phyloP scores from a whole-genome alignment of 768 basidiomycete genomes.

The Erythrobasidium yunnanense region DNA sequence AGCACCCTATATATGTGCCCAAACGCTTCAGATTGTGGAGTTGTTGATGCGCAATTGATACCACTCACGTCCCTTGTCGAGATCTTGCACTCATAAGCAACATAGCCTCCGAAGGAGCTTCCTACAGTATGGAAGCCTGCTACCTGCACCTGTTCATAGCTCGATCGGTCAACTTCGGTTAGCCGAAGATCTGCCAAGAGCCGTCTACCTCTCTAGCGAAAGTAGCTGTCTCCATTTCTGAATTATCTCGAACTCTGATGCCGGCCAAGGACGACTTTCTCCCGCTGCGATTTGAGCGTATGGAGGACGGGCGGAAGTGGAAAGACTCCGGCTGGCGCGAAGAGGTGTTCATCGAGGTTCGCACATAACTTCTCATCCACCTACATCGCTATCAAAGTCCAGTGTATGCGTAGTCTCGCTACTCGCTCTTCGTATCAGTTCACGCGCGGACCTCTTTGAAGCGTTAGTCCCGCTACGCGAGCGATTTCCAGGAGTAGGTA shows the following conservation, averaged over 20 bases:
- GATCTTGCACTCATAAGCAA: conserved; percentile 18
- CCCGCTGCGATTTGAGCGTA: neutral
- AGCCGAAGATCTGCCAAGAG: too few species aligned
- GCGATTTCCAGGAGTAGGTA: neutral
- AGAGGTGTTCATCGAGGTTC: too few species aligned
- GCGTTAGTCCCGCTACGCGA: conserved; percentile 2
- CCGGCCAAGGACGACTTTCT: conserved; percentile 5
- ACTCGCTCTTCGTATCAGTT: conserved; percentile 11
- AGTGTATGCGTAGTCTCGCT: conserved; percentile 6
- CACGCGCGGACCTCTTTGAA: neutral
- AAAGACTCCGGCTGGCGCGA: conserved; percentile 10
- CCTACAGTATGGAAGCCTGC: conserved; percentile 22
- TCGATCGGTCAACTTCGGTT: neutral
- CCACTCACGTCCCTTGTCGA: conserved; percentile 1
- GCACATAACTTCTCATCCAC: too few species aligned
- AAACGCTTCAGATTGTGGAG: neutral
- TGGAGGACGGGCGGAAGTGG: neutral
- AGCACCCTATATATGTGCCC: conserved; percentile 27
- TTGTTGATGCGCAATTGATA: neutral
- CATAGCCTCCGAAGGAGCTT: conserved; percentile 12
- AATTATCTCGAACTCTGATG: conserved; percentile 9
- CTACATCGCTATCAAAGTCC: conserved; percentile 24
- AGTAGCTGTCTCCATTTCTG: neutral
- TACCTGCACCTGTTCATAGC: neutral
- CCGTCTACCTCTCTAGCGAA: conserved; percentile 13